Evolutionary conservation across 176 grass and related monocot genomes (phyloP).

Genomic region (Guadua angustifolia): DNA sequence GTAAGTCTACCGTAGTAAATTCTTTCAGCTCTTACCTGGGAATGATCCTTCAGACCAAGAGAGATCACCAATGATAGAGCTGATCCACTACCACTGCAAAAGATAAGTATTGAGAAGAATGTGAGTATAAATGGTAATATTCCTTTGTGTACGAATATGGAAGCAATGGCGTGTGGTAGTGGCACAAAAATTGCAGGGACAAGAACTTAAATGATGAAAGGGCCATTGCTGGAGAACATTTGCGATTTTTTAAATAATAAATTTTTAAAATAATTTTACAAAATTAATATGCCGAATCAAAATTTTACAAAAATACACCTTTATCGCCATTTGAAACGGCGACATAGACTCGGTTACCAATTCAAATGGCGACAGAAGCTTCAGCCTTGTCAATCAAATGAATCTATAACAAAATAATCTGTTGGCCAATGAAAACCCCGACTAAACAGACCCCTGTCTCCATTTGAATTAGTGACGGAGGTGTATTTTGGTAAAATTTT

Average conservation of each 20-base stretch:
- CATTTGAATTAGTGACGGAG: too few species aligned
- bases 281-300: too few species aligned
- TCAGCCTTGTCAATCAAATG: too few species aligned
- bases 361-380: too few species aligned
- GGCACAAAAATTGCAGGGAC: not conserved
- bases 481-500: too few species aligned
- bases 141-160: not conserved
- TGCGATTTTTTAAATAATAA: not conserved
- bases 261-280: too few species aligned
- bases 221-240: not conserved
- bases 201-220: not conserved
- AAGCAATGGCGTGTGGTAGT: not conserved
- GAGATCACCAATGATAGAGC: slow-evolving; percentile 70
- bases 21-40: slow-evolving; percentile 56
- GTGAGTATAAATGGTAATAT: slow-evolving; percentile 30
- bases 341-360: too few species aligned
- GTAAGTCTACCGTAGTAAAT: not conserved
- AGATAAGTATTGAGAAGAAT: not conserved
- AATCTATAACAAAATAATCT: too few species aligned
- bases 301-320: too few species aligned
- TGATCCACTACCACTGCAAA: slow-evolving; percentile 69
- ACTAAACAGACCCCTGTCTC: too few species aligned
- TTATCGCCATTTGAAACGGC: too few species aligned
- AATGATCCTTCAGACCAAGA: slow-evolving; percentile 95
- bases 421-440: too few species aligned